These are phyloP conservation scores for Fomitopsis pinicola DNA, from an alignment of 1,284 basidiomycete genomes.

Conservation along the genomic window DNA sequence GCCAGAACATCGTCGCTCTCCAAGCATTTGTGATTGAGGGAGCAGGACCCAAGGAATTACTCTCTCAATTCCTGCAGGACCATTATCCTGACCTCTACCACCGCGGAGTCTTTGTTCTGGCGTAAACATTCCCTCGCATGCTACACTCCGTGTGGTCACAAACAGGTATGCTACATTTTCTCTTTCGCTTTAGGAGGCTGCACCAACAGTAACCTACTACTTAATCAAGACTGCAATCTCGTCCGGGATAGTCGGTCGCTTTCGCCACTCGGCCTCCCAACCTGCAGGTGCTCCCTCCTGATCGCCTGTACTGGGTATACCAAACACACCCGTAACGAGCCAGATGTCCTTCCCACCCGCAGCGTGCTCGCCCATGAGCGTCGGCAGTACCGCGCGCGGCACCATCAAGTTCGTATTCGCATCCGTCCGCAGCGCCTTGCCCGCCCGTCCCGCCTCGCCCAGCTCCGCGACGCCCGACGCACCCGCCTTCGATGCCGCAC, in stretches of 20 bases:
- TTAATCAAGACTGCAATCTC: conserved; percentile 34
- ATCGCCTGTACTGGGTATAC: conserved; percentile 42
- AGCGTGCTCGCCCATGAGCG: conserved; percentile 48
- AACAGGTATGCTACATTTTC: not conserved
- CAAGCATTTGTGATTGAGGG: conserved; percentile 10
- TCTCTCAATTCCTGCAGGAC: not conserved
- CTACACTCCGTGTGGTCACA: not conserved
- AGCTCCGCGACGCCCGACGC: conserved; percentile 61
- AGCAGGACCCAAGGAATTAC: not conserved
- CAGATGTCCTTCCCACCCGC: conserved; percentile 41
- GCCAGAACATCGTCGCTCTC: not conserved
- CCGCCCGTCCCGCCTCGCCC: conserved; percentile 29
- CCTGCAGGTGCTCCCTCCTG: conserved; percentile 37
- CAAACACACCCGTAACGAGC: conserved; percentile 71
- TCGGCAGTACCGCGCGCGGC: conserved; percentile 64
- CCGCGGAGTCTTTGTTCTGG: not conserved
- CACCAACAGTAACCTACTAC: not conserved
- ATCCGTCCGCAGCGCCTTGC: conserved; percentile 59
- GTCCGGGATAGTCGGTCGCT: conserved; percentile 39
- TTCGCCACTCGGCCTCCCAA: conserved; percentile 54
- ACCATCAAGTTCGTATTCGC: conserved; percentile 73
- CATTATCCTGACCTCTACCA: not conserved
- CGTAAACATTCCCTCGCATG: not conserved
- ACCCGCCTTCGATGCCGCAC: conserved; percentile 58
- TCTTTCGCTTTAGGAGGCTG: not conserved